A percentile compares a stretch with the other conserved stretches of the same genome.
Evolutionary conservation across 257 asterid species (phyloP).

Genomic region (Rehmannia glutinosa): DNA sequence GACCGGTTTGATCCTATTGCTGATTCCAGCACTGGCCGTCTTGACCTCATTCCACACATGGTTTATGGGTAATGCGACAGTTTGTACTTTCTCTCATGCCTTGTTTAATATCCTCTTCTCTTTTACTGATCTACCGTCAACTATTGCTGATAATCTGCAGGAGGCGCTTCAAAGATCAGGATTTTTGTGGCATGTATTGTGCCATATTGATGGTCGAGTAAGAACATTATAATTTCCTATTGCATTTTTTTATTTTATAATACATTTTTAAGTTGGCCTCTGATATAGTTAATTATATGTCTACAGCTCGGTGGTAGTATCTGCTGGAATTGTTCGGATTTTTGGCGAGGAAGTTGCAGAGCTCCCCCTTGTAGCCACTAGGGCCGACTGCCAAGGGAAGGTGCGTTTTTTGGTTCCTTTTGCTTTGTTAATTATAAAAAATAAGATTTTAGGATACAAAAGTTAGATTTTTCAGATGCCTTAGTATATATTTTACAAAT

Average conservation of each 20-base stretch:
- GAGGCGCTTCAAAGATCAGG: constrained; percentile 58
- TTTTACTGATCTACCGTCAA: not conserved
- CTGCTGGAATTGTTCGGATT: constrained; percentile 72
- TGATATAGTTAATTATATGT: constrained; percentile 1
- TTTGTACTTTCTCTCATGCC: constrained; percentile 4
- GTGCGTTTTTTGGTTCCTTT: constrained; percentile 28
- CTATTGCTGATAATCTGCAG: constrained; percentile 35
- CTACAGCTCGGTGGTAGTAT: constrained; percentile 63
- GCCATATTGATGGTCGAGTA: constrained; percentile 67
- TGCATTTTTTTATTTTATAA: not conserved
- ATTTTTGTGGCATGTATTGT: constrained; percentile 79
- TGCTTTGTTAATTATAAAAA: not conserved
- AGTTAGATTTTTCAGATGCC: not conserved
- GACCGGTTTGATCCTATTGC: constrained; percentile 85
- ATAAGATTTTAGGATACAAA: not conserved
- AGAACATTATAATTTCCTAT: constrained; percentile 20
- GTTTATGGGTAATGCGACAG: constrained; percentile 64
- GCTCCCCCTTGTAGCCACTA: constrained; percentile 86
- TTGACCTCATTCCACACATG: constrained; percentile 78
- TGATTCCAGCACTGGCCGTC: constrained; percentile 58
- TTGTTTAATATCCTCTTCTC: not conserved
- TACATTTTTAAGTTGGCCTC: not conserved
- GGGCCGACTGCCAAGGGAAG: constrained; percentile 56
- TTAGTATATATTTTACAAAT: not conserved
- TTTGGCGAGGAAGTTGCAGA: constrained; percentile 85